Evolutionary conservation across 2,329 filamentous ascomycete species (phyloP).

Genomic region (Ceratocystis cacaofunesta): DNA sequence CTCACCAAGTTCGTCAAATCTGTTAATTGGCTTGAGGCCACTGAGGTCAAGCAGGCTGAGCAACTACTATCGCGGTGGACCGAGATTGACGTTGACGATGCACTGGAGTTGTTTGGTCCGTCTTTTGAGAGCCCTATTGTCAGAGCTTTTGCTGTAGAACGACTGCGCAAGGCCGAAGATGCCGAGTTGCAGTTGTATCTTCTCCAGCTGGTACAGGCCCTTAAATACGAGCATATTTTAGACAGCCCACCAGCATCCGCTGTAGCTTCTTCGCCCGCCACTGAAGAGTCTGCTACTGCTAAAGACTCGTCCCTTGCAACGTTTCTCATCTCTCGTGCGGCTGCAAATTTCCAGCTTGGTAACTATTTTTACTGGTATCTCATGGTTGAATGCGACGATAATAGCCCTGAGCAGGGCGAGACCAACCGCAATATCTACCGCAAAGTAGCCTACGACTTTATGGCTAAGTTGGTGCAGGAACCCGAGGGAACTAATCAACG

Average conservation of each 20-base stretch:
- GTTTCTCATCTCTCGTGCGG: conserved; percentile 78
- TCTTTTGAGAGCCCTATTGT: conserved; percentile 81
- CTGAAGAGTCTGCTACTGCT: conserved; percentile 32
- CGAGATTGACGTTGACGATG: conserved; percentile 93
- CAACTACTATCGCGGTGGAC: conserved; percentile 88
- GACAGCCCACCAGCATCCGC: conserved; percentile 33
- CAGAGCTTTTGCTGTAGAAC: conserved; percentile 82
- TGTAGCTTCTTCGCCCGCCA: conserved; percentile 38
- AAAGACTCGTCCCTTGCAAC: conserved; percentile 73
- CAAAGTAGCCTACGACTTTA: conserved; percentile 91
- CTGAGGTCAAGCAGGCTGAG: conserved; percentile 76
- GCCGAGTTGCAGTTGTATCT: conserved; percentile 83
- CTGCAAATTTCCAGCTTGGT: conserved; percentile 75
- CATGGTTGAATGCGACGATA: conserved; percentile 91
- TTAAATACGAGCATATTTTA: conserved; percentile 78
- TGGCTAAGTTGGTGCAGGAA: conserved; percentile 65
- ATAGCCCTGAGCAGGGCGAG: conserved; percentile 56
- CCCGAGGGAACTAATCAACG: conserved; percentile 58
- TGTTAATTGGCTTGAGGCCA: conserved; percentile 78
- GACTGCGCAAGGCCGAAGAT: conserved; percentile 81
- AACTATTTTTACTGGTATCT: conserved; percentile 98
- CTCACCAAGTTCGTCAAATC: conserved; percentile 97
- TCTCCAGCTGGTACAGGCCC: conserved; percentile 82
- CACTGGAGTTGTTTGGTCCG: conserved; percentile 80
- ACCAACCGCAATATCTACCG: conserved; percentile 76